Evolutionary conservation across 345 rosid species (phyloP).

Genomic region (Euclidium syriacum): DNA sequence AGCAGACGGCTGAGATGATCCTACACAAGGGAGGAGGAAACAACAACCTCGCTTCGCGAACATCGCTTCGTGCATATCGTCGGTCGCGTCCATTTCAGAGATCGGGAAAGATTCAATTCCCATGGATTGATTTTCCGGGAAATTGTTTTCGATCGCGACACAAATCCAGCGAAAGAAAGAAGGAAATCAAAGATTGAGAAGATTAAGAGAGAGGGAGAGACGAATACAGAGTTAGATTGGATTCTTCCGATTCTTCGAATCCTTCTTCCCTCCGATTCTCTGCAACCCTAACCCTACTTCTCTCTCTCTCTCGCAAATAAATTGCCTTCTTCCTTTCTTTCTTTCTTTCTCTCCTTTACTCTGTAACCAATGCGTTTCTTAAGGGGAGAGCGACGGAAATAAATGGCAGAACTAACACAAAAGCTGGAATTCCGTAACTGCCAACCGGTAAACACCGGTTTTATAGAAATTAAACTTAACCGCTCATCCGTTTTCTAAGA

Average conservation of each 20-base stretch:
- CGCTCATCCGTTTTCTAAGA: not conserved
- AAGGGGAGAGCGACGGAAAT: constrained; percentile 5
- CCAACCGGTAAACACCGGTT: not conserved
- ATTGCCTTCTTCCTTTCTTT: not conserved
- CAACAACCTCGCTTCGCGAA: constrained; percentile 40
- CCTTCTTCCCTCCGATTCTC: constrained; percentile 18
- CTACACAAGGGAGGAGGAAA: constrained; percentile 33
- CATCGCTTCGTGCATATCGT: constrained; percentile 30
- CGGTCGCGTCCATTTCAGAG: constrained; percentile 26
- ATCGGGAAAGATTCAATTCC: not conserved
- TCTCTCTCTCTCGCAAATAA: constrained; percentile 10
- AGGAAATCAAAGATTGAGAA: not conserved
- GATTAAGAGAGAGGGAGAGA: constrained; percentile 18
- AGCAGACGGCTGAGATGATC: constrained; percentile 22
- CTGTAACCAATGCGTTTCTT: not conserved
- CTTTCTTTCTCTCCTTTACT: not conserved
- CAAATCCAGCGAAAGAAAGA: not conserved
- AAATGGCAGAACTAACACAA: constrained; percentile 8
- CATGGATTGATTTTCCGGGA: constrained; percentile 12
- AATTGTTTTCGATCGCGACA: not conserved
- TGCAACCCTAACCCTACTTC: constrained; percentile 29
- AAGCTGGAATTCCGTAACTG: constrained; percentile 22
- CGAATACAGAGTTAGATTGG: constrained; percentile 8
- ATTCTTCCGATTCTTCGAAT: not conserved
- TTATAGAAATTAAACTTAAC: not conserved